Evolutionary conservation across 2,329 filamentous ascomycete genomes (phyloP).

Genomic region (Pestalotiopsis sp.): DNA sequence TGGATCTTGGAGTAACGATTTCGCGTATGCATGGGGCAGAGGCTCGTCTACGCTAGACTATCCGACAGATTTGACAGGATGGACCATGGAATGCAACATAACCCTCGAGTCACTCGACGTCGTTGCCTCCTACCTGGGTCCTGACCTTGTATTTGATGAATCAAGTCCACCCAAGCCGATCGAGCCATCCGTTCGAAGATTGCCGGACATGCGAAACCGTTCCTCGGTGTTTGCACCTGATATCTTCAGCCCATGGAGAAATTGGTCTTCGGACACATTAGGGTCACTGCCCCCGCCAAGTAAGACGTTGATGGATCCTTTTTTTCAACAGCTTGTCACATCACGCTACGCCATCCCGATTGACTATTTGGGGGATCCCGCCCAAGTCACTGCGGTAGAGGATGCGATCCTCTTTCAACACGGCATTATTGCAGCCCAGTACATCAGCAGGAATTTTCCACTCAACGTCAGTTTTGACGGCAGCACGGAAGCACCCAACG

Average conservation of each 20-base stretch:
- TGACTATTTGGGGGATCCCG: neutral
- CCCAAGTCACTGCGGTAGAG: neutral
- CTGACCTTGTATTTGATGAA: neutral
- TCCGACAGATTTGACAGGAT: neutral
- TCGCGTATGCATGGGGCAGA: neutral
- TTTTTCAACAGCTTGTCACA: conserved; percentile 4
- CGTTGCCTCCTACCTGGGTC: neutral
- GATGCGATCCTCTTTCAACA: neutral
- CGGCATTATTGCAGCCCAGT: neutral
- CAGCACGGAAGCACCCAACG: neutral
- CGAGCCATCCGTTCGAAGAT: neutral
- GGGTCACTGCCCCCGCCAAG: neutral
- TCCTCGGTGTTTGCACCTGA: neutral
- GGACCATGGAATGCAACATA: neutral
- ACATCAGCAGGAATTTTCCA: neutral
- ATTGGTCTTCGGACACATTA: neutral
- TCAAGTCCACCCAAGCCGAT: neutral
- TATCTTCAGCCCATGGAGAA: neutral
- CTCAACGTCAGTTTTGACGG: neutral
- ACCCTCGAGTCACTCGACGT: neutral
- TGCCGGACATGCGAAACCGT: neutral
- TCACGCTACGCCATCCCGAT: neutral
- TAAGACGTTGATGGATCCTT: neutral
- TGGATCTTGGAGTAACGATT: neutral
- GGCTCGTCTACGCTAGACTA: neutral